Base-by-base conservation (phyloP, 495 filamentous ascomycete genomes). In the Tuber magnatum region DNA sequence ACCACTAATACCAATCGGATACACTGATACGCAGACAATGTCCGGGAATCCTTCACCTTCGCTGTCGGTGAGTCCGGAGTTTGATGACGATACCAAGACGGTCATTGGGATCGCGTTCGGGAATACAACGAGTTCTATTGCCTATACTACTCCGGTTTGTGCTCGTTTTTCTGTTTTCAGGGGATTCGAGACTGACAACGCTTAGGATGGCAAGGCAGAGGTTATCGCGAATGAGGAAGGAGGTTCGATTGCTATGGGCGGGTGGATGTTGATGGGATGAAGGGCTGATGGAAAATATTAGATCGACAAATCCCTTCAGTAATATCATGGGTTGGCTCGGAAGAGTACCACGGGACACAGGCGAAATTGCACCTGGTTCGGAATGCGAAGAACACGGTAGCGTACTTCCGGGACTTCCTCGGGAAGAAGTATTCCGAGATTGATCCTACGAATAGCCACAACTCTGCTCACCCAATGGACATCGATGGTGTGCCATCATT, bases 221-320 rank as follows among this genome's bases (percentile, higher is more conserved):
- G 94, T 99, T 81, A 98, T 99, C 84, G 95, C 96, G 75, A 98
- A 99, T 85, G 96, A 99, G 85, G 95, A 98, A 85, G 95, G 95
- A 88, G 93, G 93, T 95, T 83, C 38, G 44, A 8, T 73, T 10
- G 65, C 69, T 35, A 69, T 39, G 9, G n/a, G 2, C 18, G 40
- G 24, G 61, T 56, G 38, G 38, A 78, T 72, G 16, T 68, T 75
- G 71, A 81, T 65, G 20, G 42, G 20, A 48, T 48, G 76, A 39
- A 28, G 75, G 69, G 73, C 81, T 97, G 95, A 99, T 85, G 6
- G 4, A 65, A 65, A 16, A 35, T 18, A 65, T 14, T 65, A 65
- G 56, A 65, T 65, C 93, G 95, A 82, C 94, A 97, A 85, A 99
- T 99, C 77, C 95, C 95, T 72, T 92, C 93, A 65, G 90, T 97